phyloP scores from a whole-genome alignment of 495 filamentous ascomycete species.

The Xylaria bambusicola region DNA sequence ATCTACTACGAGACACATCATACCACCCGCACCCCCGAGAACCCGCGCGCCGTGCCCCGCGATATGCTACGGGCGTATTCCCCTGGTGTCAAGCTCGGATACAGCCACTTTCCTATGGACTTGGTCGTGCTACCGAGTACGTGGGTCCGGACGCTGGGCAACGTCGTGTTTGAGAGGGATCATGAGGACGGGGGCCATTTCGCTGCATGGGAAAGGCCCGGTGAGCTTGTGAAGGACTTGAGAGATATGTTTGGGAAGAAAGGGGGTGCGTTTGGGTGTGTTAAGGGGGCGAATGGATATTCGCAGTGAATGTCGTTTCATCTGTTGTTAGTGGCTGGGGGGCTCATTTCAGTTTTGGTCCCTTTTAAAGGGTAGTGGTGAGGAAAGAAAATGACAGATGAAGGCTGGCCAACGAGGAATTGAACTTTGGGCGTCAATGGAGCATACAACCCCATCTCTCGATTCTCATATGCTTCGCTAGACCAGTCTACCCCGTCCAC shows the following conservation, averaged over 20 bases:
- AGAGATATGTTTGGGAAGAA: constrained; percentile 56
- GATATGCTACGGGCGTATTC: constrained; percentile 30
- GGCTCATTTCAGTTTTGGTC: no score
- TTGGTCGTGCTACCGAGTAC: constrained; percentile 50
- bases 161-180: constrained; percentile 57
- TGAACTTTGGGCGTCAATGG: no score
- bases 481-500: no score
- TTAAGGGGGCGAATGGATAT: constrained; percentile 39
- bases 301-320: constrained; percentile 6
- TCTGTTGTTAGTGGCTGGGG: no score
- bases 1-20: constrained; percentile 65
- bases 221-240: constrained; percentile 57
- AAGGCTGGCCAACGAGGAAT: no score
- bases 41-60: constrained; percentile 26
- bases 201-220: constrained; percentile 61
- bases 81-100: constrained; percentile 54
- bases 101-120: constrained; percentile 58
- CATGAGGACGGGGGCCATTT: constrained; percentile 65
- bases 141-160: constrained; percentile 57
- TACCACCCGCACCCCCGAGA: constrained; percentile 25
- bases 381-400: no score
- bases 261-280: constrained; percentile 31
- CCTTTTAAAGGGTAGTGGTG: no score
- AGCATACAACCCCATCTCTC: no score
- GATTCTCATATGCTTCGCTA: no score